Base-by-base conservation (phyloP, 306 rosid species). In the Cicer yamashitae region DNA sequence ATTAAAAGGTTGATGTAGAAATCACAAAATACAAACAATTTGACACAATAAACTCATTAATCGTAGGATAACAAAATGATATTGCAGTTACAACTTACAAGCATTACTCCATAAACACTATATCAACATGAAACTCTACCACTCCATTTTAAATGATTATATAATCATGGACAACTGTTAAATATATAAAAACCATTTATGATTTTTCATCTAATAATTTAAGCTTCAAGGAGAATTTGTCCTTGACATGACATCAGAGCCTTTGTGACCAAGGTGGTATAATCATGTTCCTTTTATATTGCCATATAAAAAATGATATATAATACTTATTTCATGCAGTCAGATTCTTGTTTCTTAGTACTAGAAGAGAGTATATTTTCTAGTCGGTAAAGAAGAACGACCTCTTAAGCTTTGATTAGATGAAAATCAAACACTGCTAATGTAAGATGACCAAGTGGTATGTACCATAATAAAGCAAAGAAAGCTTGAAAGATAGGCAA, bases 381-480 rank as follows among this genome's bases (percentile, higher is more conserved):
- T 56, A 64, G 47, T 46, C n/a, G 46, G 46, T 22, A 79, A 79
- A 72, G 48, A 62, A 74, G 34, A 63, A 71, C 0, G 12, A 7
- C 70, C 22, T 8, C 1, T 7, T 67, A 57, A 77, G 50, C 25
- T 12, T 46, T 67, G 48, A 15, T 11, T 15, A 64, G 37, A 64
- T n/a, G 40, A 70, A 22, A 40, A 78, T 50, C 11, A 70, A 50
- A 51, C 41, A 22, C 37, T 14, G 39, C 8, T 60, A 53, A 53
- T n/a, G 46, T 58, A 39, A 67, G 74, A 64, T 45, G 9, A 73
- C 47, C 6, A 67, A 18, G 8, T 15, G 59, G 56, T 13, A 20
- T 53, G 20, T 38, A 25, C 20, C 71, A 66, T 71, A 72, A 58
- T 57, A 72, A 67, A 78, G 74, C 50, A 73, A 82, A 69, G 51